Conservation (phyloP, 495 filamentous ascomycete genomes). For the Neurospora sp. region DNA sequence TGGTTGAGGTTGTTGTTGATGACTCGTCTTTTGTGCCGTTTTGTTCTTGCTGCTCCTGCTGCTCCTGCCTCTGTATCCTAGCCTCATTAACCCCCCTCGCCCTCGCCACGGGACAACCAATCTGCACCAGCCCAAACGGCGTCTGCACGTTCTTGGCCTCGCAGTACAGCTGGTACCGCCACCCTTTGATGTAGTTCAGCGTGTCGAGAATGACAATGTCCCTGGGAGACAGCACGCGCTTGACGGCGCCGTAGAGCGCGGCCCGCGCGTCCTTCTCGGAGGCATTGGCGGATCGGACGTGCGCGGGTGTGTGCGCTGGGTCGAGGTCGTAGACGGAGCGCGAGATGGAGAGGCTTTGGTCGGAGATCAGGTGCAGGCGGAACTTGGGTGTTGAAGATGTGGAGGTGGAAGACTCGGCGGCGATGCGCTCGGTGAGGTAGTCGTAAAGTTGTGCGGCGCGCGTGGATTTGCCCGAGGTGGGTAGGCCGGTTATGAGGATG, state of each 20-base stretch:
- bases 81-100: constrained; percentile 52
- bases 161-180: constrained; percentile 90
- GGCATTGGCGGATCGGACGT: constrained; percentile 43
- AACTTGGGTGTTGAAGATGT: constrained; percentile 26
- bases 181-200: constrained; percentile 97
- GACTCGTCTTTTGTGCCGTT: constrained; percentile 3
- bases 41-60: constrained; percentile 1
- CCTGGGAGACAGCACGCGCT: constrained; percentile 64
- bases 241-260: constrained; percentile 72
- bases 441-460: constrained; percentile 69
- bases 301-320: constrained; percentile 32
- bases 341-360: constrained; percentile 52
- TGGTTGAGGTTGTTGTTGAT: not conserved
- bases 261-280: constrained; percentile 92
- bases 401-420: constrained; percentile 10
- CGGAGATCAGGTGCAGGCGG: constrained; percentile 59
- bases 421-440: constrained; percentile 51
- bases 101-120: constrained; percentile 65
- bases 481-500: constrained; percentile 86
- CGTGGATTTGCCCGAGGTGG: constrained; percentile 84
- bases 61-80: constrained; percentile 20
- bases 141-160: constrained; percentile 84
- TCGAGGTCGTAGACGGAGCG: constrained; percentile 54
- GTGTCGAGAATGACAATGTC: constrained; percentile 85
- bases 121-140: constrained; percentile 74